Conservation (phyloP, 305 asterid genomes). For the Solanum hybrid region DNA sequence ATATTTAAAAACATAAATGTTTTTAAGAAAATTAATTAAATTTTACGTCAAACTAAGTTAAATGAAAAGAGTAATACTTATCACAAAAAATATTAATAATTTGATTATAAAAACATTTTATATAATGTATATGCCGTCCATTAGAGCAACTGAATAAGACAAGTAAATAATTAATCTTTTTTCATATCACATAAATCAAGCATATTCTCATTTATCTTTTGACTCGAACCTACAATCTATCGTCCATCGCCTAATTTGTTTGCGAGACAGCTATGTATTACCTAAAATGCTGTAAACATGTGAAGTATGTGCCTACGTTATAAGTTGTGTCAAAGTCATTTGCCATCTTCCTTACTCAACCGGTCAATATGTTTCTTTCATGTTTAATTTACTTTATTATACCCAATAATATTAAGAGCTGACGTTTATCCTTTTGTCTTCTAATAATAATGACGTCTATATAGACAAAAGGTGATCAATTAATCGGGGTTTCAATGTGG, state of each 20-base stretch:
- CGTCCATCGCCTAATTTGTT: too few species aligned
- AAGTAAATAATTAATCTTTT: too few species aligned
- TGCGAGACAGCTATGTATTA: background rate
- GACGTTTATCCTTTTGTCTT: background rate
- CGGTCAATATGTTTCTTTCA: background rate
- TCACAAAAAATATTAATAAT: background rate
- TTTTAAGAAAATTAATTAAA: background rate
- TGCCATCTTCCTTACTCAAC: background rate
- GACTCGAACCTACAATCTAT: rapidly evolving
- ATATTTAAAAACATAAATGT: background rate
- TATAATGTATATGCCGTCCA: background rate
- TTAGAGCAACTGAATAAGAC: too few species aligned
- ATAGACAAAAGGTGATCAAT: too few species aligned
- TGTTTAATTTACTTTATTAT: background rate
- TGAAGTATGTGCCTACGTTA: background rate
- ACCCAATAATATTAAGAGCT: background rate
- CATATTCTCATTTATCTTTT: rapidly evolving
- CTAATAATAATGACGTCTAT: background rate
- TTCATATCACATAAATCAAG: background rate
- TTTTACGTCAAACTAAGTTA: background rate
- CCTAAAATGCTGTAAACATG: background rate
- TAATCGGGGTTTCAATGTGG: too few species aligned
- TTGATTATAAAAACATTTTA: background rate
- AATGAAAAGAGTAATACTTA: background rate
- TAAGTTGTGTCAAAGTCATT: background rate